Evolutionary conservation across 495 filamentous ascomycete species (phyloP).

Genomic region (Penicillium coprophilum): DNA sequence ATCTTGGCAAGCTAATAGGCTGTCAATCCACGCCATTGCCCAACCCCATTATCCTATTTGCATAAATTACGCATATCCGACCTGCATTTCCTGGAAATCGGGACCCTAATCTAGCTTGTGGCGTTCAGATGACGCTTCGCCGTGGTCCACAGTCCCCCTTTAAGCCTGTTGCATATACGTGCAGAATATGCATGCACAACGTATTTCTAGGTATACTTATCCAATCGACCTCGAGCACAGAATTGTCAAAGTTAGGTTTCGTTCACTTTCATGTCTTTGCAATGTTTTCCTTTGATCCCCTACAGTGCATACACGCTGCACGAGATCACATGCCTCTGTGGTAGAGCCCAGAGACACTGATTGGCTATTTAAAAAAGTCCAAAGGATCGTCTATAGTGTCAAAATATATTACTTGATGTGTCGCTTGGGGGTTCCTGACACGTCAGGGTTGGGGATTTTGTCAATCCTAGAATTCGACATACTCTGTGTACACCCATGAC

Average conservation of each 20-base stretch:
- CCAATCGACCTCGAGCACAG: neutral
- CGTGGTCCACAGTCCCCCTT: slow-evolving; percentile 9
- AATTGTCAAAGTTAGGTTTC: neutral
- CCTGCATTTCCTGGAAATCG: slow-evolving; percentile 34
- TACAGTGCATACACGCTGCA: neutral
- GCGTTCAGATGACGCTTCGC: slow-evolving; percentile 8
- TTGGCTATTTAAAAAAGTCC: slow-evolving; percentile 2
- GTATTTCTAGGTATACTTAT: neutral
- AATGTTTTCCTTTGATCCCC: neutral
- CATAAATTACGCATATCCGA: slow-evolving; percentile 22
- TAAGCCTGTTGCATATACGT: slow-evolving; percentile 22
- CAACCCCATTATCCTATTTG: slow-evolving; percentile 2
- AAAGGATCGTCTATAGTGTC: slow-evolving; percentile 2
- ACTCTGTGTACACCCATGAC: too few species aligned
- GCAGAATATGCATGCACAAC: neutral
- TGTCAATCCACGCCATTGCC: neutral
- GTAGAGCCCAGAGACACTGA: neutral
- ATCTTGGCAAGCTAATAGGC: too few species aligned
- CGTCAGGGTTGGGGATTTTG: neutral
- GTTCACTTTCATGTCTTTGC: neutral
- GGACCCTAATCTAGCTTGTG: slow-evolving; percentile 5
- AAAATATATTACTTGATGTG: neutral
- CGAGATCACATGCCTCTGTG: neutral
- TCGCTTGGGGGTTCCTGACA: neutral
- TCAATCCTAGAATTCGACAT: too few species aligned